These are phyloP conservation scores for Postia placenta DNA, from an alignment of 768 basidiomycete genomes.

Conservation along the genomic window DNA sequence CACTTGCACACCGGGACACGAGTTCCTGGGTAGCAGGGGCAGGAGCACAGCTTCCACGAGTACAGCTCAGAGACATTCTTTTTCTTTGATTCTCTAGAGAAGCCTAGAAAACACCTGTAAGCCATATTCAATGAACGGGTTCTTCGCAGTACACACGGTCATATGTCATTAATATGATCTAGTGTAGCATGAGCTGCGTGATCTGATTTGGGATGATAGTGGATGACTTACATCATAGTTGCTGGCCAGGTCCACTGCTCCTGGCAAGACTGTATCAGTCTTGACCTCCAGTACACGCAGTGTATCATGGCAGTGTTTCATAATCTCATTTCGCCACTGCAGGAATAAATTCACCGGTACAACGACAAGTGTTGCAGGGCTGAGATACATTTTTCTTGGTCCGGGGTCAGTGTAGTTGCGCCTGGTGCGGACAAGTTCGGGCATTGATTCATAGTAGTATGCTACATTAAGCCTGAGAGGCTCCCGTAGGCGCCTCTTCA, in stretches of 20 bases:
- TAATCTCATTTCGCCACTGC: slow-evolving; percentile 81
- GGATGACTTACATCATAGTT: slow-evolving; percentile 70
- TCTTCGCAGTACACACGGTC: slow-evolving; percentile 49
- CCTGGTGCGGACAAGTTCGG: slow-evolving; percentile 11
- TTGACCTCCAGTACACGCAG: slow-evolving; percentile 54
- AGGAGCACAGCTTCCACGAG: slow-evolving; percentile 44
- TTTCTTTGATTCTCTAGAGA: slow-evolving; percentile 32
- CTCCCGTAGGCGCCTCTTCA: slow-evolving; percentile 29
- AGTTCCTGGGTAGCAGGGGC: slow-evolving; percentile 36
- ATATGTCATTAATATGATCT: slow-evolving; percentile 59
- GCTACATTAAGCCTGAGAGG: slow-evolving; percentile 45
- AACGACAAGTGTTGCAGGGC: slow-evolving; percentile 69
- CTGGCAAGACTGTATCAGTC: slow-evolving; percentile 46
- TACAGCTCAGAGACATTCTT: slow-evolving; percentile 29
- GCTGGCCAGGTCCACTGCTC: slow-evolving; percentile 50
- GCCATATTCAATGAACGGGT: not conserved
- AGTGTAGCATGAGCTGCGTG: not conserved
- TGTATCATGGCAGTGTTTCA: slow-evolving; percentile 59
- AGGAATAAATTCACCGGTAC: slow-evolving; percentile 69
- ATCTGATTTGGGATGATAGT: no score
- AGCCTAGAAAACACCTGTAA: not conserved
- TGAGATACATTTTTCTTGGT: slow-evolving; percentile 57
- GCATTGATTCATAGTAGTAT: slow-evolving; percentile 53
- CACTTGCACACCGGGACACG: slow-evolving; percentile 65
- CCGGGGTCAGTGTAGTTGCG: slow-evolving; percentile 21